Conservation (phyloP, 176 grass and related monocot genomes). For the Stipa capillata region DNA sequence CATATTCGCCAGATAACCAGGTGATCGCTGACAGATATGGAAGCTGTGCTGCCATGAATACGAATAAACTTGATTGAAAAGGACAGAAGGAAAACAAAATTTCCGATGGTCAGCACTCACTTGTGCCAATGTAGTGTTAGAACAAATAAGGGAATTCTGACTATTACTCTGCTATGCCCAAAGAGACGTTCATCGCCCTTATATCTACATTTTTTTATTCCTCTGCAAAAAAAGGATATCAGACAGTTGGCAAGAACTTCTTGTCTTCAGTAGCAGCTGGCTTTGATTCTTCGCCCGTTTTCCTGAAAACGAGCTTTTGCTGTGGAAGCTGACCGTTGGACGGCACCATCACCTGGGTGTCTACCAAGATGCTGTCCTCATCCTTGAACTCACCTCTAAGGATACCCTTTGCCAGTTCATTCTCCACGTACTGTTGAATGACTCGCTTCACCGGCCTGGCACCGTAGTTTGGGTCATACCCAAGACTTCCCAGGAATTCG, state of each 20-base stretch:
- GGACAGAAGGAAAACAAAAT: background rate
- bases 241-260: constrained; percentile 42
- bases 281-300: constrained; percentile 1
- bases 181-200: background rate
- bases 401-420: constrained; percentile 89
- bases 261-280: constrained; percentile 33
- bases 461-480: constrained; percentile 92
- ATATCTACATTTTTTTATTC: constrained; percentile 31
- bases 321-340: constrained; percentile 76
- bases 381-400: constrained; percentile 84
- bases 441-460: constrained; percentile 91
- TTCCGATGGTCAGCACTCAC: background rate
- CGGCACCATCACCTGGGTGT: constrained; percentile 64
- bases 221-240: background rate
- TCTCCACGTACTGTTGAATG: constrained; percentile 91
- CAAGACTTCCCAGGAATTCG: constrained; percentile 71
- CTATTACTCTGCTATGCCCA: background rate
- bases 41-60: background rate
- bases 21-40: background rate
- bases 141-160: background rate
- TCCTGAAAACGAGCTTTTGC: constrained; percentile 74
- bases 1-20: background rate
- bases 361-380: constrained; percentile 64
- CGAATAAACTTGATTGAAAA: background rate
- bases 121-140: background rate